phyloP scores from a whole-genome alignment of 2,329 filamentous ascomycete genomes.

The Penicillium sp. region DNA sequence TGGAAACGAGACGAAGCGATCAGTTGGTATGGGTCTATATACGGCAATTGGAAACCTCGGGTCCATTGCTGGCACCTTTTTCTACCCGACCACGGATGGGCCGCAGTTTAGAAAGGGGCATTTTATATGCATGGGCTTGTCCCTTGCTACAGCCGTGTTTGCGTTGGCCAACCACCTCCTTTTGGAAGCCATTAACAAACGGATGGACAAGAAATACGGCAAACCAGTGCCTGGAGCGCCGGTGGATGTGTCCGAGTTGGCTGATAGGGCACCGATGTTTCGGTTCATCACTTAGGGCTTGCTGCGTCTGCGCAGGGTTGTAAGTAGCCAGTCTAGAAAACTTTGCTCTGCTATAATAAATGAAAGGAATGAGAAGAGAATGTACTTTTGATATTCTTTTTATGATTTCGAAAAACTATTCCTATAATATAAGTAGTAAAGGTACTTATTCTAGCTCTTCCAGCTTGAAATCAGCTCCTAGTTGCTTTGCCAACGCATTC shows the following conservation, averaged over 20 bases:
- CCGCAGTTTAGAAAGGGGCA: constrained; percentile 7
- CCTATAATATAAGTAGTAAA: no score
- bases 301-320: background rate
- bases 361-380: no score
- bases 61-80: constrained; percentile 9
- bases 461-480: background rate
- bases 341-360: no score
- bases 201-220: constrained; percentile 8
- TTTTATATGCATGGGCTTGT: constrained; percentile 9
- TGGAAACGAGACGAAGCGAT: constrained; percentile 11
- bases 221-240: background rate
- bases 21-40: constrained; percentile 10
- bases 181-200: constrained; percentile 1
- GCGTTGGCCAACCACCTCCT: background rate
- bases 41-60: constrained; percentile 7
- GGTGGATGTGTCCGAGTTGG: constrained; percentile 5
- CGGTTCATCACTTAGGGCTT: constrained; percentile 9
- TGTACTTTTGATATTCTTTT: no score
- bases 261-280: constrained; percentile 7
- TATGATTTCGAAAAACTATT: no score
- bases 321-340: background rate
- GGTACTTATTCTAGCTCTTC: no score
- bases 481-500: background rate
- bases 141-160: constrained; percentile 5
- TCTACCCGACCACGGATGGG: constrained; percentile 3